These are phyloP conservation scores for Ceratocystis diversiconidia DNA, from an alignment of 2,329 filamentous ascomycete genomes.

Conservation along the genomic window DNA sequence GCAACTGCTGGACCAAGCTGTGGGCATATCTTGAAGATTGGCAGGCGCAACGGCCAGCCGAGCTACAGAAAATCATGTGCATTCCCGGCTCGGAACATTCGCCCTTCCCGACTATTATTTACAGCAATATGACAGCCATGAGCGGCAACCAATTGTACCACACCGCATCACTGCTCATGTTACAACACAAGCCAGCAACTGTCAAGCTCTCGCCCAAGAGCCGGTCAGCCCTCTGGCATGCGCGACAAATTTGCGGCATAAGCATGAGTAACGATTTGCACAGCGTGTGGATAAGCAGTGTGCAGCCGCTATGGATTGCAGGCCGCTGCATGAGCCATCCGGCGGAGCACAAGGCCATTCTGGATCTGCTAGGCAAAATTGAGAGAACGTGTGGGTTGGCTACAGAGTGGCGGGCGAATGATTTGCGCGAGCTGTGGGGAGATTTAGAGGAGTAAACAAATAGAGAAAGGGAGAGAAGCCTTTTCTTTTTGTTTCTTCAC, in stretches of 20 bases:
- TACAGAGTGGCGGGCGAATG: slow-evolving; percentile 38
- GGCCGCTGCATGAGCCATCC: slow-evolving; percentile 37
- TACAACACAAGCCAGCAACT: slow-evolving; percentile 32
- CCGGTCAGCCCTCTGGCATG: slow-evolving; percentile 35
- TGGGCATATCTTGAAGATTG: slow-evolving; percentile 30
- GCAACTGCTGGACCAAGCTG: slow-evolving; percentile 27
- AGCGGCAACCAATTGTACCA: slow-evolving; percentile 42
- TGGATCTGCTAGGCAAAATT: slow-evolving; percentile 34
- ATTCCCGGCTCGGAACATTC: slow-evolving; percentile 31
- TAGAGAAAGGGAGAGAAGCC: slow-evolving; percentile 15
- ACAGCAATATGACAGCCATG: slow-evolving; percentile 37
- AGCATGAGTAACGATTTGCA: slow-evolving; percentile 38
- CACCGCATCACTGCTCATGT: slow-evolving; percentile 36
- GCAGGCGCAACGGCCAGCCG: slow-evolving; percentile 27
- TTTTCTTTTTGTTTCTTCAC: not conserved
- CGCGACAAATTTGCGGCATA: slow-evolving; percentile 38
- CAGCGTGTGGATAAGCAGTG: slow-evolving; percentile 39
- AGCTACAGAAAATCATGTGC: slow-evolving; percentile 26
- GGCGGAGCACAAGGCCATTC: slow-evolving; percentile 29
- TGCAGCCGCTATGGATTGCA: slow-evolving; percentile 41
- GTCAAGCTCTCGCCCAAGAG: slow-evolving; percentile 29
- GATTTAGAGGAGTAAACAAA: slow-evolving; percentile 23
- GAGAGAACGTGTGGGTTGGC: slow-evolving; percentile 40
- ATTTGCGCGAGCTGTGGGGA: slow-evolving; percentile 39
- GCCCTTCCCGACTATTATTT: slow-evolving; percentile 36